These are phyloP conservation scores for Phytophthora pistaciae DNA, from an alignment of 352 stramenopile species.

Conservation along the genomic window DNA sequence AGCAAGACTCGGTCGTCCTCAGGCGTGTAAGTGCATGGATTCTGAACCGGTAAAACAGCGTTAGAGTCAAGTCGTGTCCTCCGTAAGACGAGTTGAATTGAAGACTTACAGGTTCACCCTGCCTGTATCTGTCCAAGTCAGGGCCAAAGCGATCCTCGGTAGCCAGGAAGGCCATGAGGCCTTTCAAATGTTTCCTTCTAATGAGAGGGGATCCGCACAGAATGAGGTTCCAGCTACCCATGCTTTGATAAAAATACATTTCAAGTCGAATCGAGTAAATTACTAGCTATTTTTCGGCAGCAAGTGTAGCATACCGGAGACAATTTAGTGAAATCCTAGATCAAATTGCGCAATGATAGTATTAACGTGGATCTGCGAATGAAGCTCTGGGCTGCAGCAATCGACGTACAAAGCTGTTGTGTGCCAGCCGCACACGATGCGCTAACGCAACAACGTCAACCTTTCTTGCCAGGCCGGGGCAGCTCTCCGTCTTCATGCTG, in stretches of 20 bases:
- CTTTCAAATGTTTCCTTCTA: not conserved
- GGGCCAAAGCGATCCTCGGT: conserved; percentile 58
- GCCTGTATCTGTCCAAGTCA: conserved; percentile 44
- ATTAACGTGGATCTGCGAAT: no score
- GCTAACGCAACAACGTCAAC: not conserved
- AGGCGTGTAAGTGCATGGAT: conserved; percentile 56
- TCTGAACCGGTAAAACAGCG: conserved; percentile 22
- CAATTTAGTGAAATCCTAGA: no score
- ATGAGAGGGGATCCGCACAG: not conserved
- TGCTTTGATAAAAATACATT: not conserved
- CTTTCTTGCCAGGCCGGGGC: not conserved
- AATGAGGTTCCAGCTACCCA: not conserved
- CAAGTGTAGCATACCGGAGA: no score
- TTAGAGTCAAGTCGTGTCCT: conserved; percentile 5
- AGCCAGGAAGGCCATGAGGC: conserved; percentile 66
- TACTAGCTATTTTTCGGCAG: no score
- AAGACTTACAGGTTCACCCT: conserved; percentile 49
- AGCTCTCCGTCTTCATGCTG: not conserved
- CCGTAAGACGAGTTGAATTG: not conserved
- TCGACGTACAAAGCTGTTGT: no score
- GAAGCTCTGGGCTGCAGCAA: no score
- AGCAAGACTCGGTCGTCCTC: conserved; percentile 1
- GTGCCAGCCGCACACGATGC: no score
- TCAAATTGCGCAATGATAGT: no score
- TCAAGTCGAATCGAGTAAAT: no score